Evolutionary conservation across 106 monocot genomes (phyloP), one percentile per base, ranked within the genome.

Genomic region (Acorus gramineus): DNA sequence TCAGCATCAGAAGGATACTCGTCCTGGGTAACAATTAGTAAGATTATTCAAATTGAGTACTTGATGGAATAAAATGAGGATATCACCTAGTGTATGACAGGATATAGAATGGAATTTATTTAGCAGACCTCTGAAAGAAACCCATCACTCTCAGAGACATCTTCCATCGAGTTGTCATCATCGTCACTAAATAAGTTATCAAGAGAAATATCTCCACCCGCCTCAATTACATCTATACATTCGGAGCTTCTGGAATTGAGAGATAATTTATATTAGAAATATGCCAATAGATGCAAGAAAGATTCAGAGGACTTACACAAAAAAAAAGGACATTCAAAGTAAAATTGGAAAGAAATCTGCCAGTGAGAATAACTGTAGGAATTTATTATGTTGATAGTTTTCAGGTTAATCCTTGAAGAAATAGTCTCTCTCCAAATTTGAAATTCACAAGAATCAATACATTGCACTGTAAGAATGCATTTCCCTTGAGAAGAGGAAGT

Each of bases 1-100:
- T 74, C 84, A 54, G 80, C 80, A 64, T 76, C 73, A 12, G 84
- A 88, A 44, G 81, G 84, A 59, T 84, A 88, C 4, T 81, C 87
- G 55, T 88, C 87, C 87, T 87, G 77, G 53, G 28, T 42, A 67
- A 28, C 28, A 28, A 28, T 28, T 28, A 28, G 28, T 28, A 28
- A 28, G 28, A 28, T 28, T 28, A 28, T 28, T 28, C 0, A 28
- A 28, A 28, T 28, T 28, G 28, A 28, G 28, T 28, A 28, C 28
- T 28, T 28, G 28, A 28, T 28, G 28, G 11, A 14, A 53, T 5
- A 4, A 55, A 7, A 47, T 12, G 7, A 53, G 46, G 12, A 8
- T 9, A 43, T 2, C 43, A 66, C 3, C 12, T 2, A 6, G 42
- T 42, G 49, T 45, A 4, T 3, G 62, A 47, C 11, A 6, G 46